Percentiles rank a stretch among this genome's conserved stretches.
Conservation (phyloP, 2,329 filamentous ascomycete genomes). For the Fusarium duplospermum region DNA sequence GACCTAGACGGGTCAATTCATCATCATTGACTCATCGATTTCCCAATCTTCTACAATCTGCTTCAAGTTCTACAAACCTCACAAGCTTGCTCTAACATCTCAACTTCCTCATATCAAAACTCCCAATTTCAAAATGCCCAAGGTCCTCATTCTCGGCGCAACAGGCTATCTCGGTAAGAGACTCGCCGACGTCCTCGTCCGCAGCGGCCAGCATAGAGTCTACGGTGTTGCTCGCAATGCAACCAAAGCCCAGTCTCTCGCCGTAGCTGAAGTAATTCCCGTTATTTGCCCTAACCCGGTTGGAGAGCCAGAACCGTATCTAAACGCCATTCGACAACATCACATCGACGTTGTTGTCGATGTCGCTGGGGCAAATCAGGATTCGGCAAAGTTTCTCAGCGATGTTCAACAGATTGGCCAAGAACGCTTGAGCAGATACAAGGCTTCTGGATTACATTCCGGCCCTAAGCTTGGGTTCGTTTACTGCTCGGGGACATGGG, state of each 20-base stretch:
- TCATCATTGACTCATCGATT: background rate
- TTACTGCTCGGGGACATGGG: background rate
- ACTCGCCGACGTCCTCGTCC: background rate
- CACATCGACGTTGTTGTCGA: background rate
- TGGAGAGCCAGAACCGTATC: background rate
- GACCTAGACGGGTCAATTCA: background rate
- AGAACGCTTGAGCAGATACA: background rate
- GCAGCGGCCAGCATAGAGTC: background rate
- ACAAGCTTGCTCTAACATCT: background rate
- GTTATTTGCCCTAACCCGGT: background rate
- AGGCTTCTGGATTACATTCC: background rate
- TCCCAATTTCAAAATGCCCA: background rate
- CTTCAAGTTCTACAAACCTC: background rate
- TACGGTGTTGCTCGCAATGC: background rate
- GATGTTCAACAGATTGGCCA: background rate
- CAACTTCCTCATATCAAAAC: background rate
- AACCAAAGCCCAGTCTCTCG: background rate
- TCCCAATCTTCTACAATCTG: background rate
- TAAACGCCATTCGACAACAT: background rate
- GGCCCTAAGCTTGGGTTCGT: background rate
- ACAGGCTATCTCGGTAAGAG: slow-evolving; percentile 5
- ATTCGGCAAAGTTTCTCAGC: background rate
- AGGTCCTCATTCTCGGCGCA: background rate
- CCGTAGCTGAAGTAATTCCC: background rate
- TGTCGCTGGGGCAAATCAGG: background rate